A percentile compares a stretch with the other conserved stretches of the same genome.
phyloP scores from a whole-genome alignment of 441 rosid genomes.

The Gossypium trilobum region DNA sequence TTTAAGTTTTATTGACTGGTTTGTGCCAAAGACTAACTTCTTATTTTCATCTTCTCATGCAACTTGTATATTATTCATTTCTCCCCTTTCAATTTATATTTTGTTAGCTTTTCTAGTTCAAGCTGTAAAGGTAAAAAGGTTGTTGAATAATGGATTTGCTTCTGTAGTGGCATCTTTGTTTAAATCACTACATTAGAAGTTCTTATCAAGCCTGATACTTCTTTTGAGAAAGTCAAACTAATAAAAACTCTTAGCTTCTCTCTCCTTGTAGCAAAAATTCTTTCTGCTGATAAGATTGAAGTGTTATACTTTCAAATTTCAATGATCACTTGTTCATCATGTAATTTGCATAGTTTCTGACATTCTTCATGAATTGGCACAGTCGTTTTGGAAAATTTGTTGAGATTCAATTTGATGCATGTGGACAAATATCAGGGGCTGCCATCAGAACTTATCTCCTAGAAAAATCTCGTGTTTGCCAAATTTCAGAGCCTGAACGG shows the following conservation, averaged over 20 bases:
- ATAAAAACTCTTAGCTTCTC: neutral
- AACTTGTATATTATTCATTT: neutral
- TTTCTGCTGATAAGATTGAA: slow-evolving; percentile 4
- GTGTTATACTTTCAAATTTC: neutral
- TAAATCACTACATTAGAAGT: neutral
- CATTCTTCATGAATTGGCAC: slow-evolving; percentile 21
- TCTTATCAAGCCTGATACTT: neutral
- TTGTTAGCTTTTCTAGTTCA: neutral
- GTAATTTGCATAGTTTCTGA: slow-evolving; percentile 10
- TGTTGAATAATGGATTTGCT: neutral
- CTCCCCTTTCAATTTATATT: neutral
- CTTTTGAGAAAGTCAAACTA: neutral
- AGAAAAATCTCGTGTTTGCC: slow-evolving; percentile 92
- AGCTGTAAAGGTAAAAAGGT: slow-evolving; percentile 3
- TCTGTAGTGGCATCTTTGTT: neutral
- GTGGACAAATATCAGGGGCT: slow-evolving; percentile 90
- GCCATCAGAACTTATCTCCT: slow-evolving; percentile 90
- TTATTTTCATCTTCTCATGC: slow-evolving; percentile 7
- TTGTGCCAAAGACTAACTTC: neutral
- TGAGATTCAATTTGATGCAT: slow-evolving; percentile 72
- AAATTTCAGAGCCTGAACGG: slow-evolving; percentile 81
- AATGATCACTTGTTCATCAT: slow-evolving; percentile 6
- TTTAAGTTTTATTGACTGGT: neutral
- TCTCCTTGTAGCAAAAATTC: neutral
- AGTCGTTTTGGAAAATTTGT: slow-evolving; percentile 97